Evolutionary conservation across 192 early-diverging fungal genomes (phyloP).

Genomic region (Coemansia sp.): DNA sequence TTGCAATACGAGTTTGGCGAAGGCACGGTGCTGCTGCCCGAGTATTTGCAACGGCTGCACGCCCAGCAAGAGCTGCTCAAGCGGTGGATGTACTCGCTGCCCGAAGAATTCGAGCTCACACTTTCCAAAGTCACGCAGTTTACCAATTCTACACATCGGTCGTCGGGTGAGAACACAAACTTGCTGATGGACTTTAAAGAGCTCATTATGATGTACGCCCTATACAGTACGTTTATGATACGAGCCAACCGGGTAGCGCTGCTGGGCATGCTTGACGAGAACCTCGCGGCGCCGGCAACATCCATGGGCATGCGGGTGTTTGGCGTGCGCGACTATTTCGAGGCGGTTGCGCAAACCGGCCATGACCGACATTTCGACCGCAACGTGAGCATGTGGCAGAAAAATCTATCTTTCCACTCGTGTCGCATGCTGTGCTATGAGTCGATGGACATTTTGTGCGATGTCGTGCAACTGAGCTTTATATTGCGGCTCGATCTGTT

Average conservation of each 20-base stretch:
- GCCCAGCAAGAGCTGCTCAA: slow-evolving; percentile 43
- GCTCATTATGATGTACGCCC: slow-evolving; percentile 47
- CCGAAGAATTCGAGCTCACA: slow-evolving; percentile 47
- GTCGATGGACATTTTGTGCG: slow-evolving; percentile 42
- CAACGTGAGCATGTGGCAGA: slow-evolving; percentile 34
- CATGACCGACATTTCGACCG: slow-evolving; percentile 12
- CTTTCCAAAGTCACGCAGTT: slow-evolving; percentile 34
- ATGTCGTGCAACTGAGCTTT: slow-evolving; percentile 48
- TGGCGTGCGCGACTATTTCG: slow-evolving; percentile 48
- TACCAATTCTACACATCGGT: slow-evolving; percentile 2
- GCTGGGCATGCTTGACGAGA: slow-evolving; percentile 39
- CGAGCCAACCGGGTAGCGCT: slow-evolving; percentile 49
- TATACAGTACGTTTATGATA: slow-evolving; percentile 47
- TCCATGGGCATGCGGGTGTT: slow-evolving; percentile 46
- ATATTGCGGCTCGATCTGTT: slow-evolving; percentile 45
- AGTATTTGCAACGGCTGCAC: slow-evolving; percentile 32
- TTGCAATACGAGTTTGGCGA: slow-evolving; percentile 34
- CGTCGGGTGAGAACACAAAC: slow-evolving; percentile 24
- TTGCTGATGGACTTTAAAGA: slow-evolving; percentile 50
- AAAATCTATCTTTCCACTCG: slow-evolving; percentile 40
- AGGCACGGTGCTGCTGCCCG: slow-evolving; percentile 16
- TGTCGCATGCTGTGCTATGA: slow-evolving; percentile 48
- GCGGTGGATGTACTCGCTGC: slow-evolving; percentile 50
- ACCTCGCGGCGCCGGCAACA: slow-evolving; percentile 29
- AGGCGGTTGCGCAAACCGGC: slow-evolving; percentile 18